Base-by-base conservation (phyloP, 176 grass and related monocot species). In the Microstegium vimineum region DNA sequence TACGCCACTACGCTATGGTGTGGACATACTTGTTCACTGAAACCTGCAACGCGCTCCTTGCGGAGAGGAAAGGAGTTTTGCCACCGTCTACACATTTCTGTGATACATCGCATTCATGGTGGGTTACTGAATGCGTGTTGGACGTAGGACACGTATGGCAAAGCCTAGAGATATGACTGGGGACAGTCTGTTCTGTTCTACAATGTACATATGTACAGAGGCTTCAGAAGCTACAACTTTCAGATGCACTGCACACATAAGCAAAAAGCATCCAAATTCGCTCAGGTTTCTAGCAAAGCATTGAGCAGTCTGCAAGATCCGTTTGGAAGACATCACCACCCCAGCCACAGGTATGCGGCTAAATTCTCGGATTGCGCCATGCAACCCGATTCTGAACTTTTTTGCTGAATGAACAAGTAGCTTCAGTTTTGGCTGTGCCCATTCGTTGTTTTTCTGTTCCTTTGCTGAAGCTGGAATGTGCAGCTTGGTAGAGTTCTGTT, bases 291-390 rank as follows among this genome's bases (percentile, higher is more conserved):
- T 79, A 66, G 70, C n/a, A n/a, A n/a, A n/a, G n/a, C 33, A 40
- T 81, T 51, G 76, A 85, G 84, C 68, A 69, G 42, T 82, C 76
- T 40, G 75, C 67, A 23, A 69, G 63, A 69, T 81, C 32, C 10
- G 28, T 16, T 13, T 35, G 66, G 88, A 79, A 76, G 73, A 79
- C 46, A 62, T 67, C 34, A 37, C 37, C 41, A 68, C 33, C 65
- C 63, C 51, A 65, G 47, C 36, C 36, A 89, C 49, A 86, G 64
- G 92, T 84, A 89, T 71, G 73, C 41, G 6, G 17, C 42, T 87
- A 6, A 11, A 2, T 41, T 30, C 43, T 84, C n/a, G n/a, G n/a
- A n/a, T n/a, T n/a, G n/a, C n/a, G n/a, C n/a, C n/a, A n/a, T n/a
- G n/a, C n/a, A n/a, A n/a, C n/a, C n/a, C n/a, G n/a, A n/a, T n/a